Evolutionary conservation across 2,329 filamentous ascomycete species (phyloP).

Genomic region (Microcyclospora pomicola): DNA sequence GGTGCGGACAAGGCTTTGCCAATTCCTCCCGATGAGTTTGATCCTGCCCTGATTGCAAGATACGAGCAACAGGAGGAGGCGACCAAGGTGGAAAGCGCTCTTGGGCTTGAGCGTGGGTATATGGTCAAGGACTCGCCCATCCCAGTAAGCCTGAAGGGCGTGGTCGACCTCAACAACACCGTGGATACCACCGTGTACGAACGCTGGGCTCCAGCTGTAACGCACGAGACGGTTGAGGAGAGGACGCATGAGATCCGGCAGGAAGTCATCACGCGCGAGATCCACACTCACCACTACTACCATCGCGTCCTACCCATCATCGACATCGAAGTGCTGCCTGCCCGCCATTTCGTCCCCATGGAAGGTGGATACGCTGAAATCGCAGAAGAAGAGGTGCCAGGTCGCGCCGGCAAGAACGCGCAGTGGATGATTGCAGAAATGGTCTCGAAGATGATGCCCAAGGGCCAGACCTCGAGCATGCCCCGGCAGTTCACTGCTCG

Average conservation of each 20-base stretch:
- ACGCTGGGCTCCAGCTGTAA: slow-evolving; percentile 30
- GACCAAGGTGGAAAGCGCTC: background rate
- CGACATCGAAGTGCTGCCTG: slow-evolving; percentile 39
- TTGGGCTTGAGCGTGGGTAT: slow-evolving; percentile 2
- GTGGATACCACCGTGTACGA: slow-evolving; percentile 25
- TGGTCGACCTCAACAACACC: slow-evolving; percentile 25
- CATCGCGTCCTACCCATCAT: slow-evolving; percentile 41
- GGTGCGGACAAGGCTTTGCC: background rate
- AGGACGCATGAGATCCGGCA: slow-evolving; percentile 33
- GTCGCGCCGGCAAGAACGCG: slow-evolving; percentile 12
- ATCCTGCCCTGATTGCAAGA: background rate
- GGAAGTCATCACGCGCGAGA: slow-evolving; percentile 37
- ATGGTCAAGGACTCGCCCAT: slow-evolving; percentile 5
- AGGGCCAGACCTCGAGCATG: slow-evolving; percentile 4
- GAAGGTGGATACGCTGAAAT: slow-evolving; percentile 31
- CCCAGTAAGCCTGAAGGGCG: slow-evolving; percentile 10
- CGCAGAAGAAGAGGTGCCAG: slow-evolving; percentile 28
- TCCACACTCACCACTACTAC: slow-evolving; percentile 40
- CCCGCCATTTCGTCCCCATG: slow-evolving; percentile 37
- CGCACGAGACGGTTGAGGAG: slow-evolving; percentile 33
- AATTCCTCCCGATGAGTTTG: background rate
- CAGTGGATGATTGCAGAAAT: slow-evolving; percentile 23
- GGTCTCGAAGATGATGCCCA: slow-evolving; percentile 16
- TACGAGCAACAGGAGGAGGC: too few relatives aligned
- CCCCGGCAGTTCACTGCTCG: slow-evolving; percentile 22